Conservation (phyloP, 495 filamentous ascomycete genomes). For the Penicillium samsonianum region DNA sequence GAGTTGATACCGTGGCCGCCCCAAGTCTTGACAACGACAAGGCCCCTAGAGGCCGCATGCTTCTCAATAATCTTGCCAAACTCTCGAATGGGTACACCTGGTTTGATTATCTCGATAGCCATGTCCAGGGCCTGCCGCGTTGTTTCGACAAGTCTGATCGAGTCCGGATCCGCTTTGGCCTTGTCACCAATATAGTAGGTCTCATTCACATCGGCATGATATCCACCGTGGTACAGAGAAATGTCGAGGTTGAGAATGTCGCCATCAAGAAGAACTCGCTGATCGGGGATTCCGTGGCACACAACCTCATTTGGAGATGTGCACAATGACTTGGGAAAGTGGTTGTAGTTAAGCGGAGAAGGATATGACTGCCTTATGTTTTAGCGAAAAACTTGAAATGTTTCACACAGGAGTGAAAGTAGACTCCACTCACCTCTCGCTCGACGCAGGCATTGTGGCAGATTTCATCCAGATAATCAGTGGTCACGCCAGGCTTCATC, state of each 20-base stretch:
- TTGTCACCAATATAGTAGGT: constrained; percentile 73
- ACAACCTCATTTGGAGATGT: constrained; percentile 82
- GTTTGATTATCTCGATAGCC: constrained; percentile 68
- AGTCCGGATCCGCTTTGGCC: constrained; percentile 63
- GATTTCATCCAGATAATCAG: constrained; percentile 79
- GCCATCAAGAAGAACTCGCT: constrained; percentile 63
- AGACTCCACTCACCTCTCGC: constrained; percentile 59
- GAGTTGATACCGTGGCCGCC: constrained; percentile 72
- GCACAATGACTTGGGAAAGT: constrained; percentile 84
- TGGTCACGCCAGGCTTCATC: constrained; percentile 71
- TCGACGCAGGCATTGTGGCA: constrained; percentile 82
- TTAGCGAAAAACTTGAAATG: constrained; percentile 8
- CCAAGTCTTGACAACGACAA: constrained; percentile 66
- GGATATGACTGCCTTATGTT: constrained; percentile 65
- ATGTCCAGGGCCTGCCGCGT: constrained; percentile 65
- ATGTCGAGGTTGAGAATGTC: constrained; percentile 76
- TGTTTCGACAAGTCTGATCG: constrained; percentile 65
- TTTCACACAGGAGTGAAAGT: background rate
- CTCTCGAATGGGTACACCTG: constrained; percentile 67
- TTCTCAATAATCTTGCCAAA: constrained; percentile 70
- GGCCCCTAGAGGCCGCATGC: constrained; percentile 62
- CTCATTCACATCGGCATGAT: constrained; percentile 72
- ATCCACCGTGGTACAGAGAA: constrained; percentile 69
- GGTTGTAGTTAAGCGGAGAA: constrained; percentile 79
- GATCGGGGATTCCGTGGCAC: constrained; percentile 73